These are phyloP conservation scores for Ceratobasidium sp. DNA, from an alignment of 1,284 basidiomycete genomes.

Conservation along the genomic window DNA sequence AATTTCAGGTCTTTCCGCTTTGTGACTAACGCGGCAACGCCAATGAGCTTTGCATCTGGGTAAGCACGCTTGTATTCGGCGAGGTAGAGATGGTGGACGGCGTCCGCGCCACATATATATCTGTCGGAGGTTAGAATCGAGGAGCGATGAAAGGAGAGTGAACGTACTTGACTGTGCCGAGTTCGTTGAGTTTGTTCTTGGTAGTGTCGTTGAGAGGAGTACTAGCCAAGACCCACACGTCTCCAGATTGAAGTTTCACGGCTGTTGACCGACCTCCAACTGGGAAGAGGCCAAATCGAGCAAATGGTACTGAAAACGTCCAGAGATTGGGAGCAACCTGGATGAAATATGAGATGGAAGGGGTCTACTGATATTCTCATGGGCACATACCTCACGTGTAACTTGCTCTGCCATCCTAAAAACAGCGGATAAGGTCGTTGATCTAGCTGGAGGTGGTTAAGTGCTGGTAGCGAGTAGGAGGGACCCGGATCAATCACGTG, in stretches of 20 bases:
- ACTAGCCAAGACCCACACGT: constrained; percentile 89
- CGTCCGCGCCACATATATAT: constrained; percentile 75
- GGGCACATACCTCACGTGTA: no score
- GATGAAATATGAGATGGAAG: no score
- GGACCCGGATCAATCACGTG: constrained; percentile 18
- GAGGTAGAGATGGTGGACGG: constrained; percentile 75
- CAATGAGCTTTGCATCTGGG: constrained; percentile 81
- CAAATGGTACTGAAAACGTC: constrained; percentile 83
- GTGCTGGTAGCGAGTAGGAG: constrained; percentile 6
- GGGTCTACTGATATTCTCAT: no score
- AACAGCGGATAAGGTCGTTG: no score
- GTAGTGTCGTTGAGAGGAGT: constrained; percentile 83
- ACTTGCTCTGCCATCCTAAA: no score
- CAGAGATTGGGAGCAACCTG: constrained; percentile 75
- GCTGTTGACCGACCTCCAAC: constrained; percentile 89
- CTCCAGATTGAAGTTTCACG: constrained; percentile 76
- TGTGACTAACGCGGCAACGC: constrained; percentile 69
- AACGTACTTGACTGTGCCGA: constrained; percentile 82
- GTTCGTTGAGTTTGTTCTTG: constrained; percentile 74
- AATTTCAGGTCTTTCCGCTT: constrained; percentile 62
- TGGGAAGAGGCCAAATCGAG: constrained; percentile 76
- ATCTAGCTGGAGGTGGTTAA: no score
- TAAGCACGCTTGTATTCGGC: constrained; percentile 81
- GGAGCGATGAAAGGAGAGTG: no score
- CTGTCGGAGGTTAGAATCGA: constrained; percentile 56